phyloP scores from a whole-genome alignment of 257 asterid genomes.

The Solanum sejunctum region DNA sequence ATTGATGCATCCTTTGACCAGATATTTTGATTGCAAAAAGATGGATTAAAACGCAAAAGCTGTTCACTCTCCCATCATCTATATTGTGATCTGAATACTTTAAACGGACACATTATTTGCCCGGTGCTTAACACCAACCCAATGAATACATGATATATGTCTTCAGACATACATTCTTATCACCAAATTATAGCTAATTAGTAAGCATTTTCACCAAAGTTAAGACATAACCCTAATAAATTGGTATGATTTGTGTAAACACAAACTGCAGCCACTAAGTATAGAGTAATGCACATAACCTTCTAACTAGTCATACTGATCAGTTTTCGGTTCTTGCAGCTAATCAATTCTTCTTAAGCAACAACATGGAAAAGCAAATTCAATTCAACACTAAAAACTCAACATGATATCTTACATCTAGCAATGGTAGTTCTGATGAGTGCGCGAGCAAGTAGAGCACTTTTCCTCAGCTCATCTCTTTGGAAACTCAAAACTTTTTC shows the following conservation, averaged over 20 bases:
- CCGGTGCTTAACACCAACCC: not conserved
- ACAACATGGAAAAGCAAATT: not conserved
- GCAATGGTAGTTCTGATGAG: constrained; percentile 78
- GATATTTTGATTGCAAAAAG: not conserved
- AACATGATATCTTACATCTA: constrained; percentile 46
- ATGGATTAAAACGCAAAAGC: not conserved
- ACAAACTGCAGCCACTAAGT: not conserved
- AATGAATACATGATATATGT: not conserved
- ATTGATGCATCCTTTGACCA: not conserved
- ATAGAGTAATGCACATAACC: not conserved
- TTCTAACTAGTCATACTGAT: not conserved
- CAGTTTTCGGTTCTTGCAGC: not conserved
- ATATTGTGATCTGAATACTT: not conserved
- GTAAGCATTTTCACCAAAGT: not conserved
- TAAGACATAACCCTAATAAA: not conserved
- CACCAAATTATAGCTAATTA: not conserved
- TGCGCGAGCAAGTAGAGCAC: constrained; percentile 62
- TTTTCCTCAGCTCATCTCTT: constrained; percentile 51
- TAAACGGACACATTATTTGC: not conserved
- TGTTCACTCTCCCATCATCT: not conserved
- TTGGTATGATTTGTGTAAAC: not conserved
- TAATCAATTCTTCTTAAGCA: not conserved
- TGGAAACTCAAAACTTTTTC: constrained; percentile 34
- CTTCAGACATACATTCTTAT: not conserved
- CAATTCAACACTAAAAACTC: not conserved